These are phyloP conservation scores for Aspergillus melleus DNA, from an alignment of 2,329 filamentous ascomycete genomes.

Conservation along the genomic window DNA sequence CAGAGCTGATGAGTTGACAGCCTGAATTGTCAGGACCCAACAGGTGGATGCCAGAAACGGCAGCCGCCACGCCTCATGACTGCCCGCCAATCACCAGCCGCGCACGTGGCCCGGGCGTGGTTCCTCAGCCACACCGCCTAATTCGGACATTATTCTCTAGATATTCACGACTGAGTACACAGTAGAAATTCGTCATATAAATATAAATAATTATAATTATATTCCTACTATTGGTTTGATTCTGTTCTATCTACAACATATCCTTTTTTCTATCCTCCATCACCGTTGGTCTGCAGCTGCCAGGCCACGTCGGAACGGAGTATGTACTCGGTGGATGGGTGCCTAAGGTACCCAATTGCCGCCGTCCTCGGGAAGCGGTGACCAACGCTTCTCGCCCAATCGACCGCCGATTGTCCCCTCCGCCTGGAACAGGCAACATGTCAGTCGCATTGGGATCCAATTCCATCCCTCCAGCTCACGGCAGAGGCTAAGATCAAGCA, in stretches of 20 bases:
- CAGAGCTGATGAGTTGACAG: background rate
- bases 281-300: background rate
- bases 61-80: conserved; percentile 11
- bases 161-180: background rate
- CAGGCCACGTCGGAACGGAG: conserved; percentile 4
- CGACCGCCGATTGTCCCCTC: background rate
- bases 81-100: conserved; percentile 8
- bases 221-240: background rate
- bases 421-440: conserved; percentile 4
- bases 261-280: no score
- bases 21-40: background rate
- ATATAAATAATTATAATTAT: background rate
- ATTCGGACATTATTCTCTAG: background rate
- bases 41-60: background rate
- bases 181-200: background rate
- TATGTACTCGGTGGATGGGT: conserved; percentile 1
- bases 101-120: conserved; percentile 7
- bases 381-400: conserved; percentile 5
- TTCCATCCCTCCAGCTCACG: background rate
- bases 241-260: no score
- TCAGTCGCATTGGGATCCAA: background rate
- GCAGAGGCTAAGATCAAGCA: background rate
- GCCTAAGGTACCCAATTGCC: conserved; percentile 8
- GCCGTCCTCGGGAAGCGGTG: background rate
- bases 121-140: conserved; percentile 13